Conservation (phyloP, 169 alveolate genomes). For the Eimeria tenella region DNA sequence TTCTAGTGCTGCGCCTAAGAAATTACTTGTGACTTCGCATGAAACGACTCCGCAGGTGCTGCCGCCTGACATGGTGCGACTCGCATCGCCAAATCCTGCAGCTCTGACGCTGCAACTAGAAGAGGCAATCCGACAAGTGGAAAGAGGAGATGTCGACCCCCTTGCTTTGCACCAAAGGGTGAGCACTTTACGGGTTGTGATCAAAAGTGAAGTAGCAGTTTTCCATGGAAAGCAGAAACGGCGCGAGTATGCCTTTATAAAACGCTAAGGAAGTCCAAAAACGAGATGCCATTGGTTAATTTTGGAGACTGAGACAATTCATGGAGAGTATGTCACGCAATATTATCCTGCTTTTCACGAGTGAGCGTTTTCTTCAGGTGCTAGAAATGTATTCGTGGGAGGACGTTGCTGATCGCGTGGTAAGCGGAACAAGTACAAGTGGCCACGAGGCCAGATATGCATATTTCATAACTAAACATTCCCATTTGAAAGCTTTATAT, state of each 20-base stretch:
- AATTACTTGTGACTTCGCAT: neutral
- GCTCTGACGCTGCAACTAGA: constrained; percentile 2
- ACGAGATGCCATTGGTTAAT: neutral
- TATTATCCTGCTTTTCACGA: too few species aligned
- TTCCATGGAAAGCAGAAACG: neutral
- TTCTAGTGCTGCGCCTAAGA: neutral
- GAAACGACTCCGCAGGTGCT: constrained; percentile 31
- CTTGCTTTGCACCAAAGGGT: constrained; percentile 20
- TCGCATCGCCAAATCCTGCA: constrained; percentile 34
- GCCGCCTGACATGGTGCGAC: constrained; percentile 66
- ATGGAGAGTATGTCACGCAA: neutral
- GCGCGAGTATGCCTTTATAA: neutral
- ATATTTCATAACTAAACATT: neutral
- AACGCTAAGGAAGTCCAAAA: neutral
- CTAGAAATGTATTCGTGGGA: constrained; percentile 56
- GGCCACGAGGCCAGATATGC: neutral
- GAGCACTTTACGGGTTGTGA: neutral
- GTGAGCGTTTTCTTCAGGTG: neutral
- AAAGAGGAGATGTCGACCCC: constrained; percentile 42
- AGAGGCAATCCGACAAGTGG: constrained; percentile 36
- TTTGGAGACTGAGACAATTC: neutral
- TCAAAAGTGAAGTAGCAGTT: too few species aligned
- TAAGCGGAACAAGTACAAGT: neutral
- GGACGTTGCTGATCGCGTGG: constrained; percentile 65
- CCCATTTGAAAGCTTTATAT: neutral